Evolutionary conservation across 495 filamentous ascomycete species (phyloP), one percentile per base, ranked within the genome.

Genomic region (Xylaria scruposa): DNA sequence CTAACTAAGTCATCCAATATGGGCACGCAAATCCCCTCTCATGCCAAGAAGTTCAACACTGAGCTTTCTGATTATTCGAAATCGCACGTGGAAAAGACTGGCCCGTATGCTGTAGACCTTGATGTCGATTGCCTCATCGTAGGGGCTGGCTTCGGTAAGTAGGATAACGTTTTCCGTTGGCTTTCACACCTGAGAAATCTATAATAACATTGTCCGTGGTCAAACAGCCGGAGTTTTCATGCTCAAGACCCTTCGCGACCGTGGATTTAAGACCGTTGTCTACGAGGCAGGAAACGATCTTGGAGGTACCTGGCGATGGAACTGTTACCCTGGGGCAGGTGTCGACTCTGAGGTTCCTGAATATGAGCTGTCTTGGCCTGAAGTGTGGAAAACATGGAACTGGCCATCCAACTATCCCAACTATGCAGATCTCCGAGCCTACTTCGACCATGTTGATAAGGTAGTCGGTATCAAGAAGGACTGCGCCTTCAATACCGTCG

Each of bases 391-490:
- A 66, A 81, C 82, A 17, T 90, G 83, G 85, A 85, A 81, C 13
- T 91, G 86, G 86, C 76, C 77, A 0, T 79, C 77, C 29, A 84
- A 83, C 49, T 91, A 88, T 72, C 88, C 89, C 0, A 77, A 75
- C 29, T 83, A 83, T 56, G 61, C 79, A 6, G 87, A 91, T 63
- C 74, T 91, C 2, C 79, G 81, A 7, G 74, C 66, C 2, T 91
- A 91, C 77, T 90, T 90, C 70, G 78, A 83, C 21, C 87, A 89
- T 72, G 82, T 87, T 13, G 87, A 87, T 12, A 80, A 86, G 26
- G 78, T 81, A 4, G 71, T 87, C 19, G 75, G 84, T 24, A 72
- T 91, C 40, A 83, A 77, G 29, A 88, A 86, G 51, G 87, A 91
- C 67, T 79, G 74, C 51, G 77, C 80, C 9, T 90, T 90, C 77